These are phyloP conservation scores for Salix exigua DNA, from an alignment of 345 rosid species.

Conservation along the genomic window DNA sequence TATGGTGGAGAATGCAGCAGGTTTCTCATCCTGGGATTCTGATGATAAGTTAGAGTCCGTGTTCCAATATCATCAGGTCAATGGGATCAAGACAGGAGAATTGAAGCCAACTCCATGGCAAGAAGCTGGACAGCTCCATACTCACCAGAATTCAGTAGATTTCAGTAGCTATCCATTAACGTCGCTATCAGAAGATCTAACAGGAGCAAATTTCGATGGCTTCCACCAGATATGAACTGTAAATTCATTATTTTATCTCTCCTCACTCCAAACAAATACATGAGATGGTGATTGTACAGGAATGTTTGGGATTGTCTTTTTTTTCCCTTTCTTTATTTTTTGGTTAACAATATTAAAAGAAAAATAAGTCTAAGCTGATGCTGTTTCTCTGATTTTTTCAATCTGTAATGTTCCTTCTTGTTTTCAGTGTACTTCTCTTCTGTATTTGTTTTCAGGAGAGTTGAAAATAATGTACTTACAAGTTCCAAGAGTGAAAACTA, in stretches of 20 bases:
- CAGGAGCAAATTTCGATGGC: conserved; percentile 42
- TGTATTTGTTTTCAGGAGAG: conserved; percentile 23
- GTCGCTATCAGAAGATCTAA: conserved; percentile 53
- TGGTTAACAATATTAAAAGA: background rate
- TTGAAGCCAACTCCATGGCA: conserved; percentile 35
- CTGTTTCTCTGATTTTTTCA: background rate
- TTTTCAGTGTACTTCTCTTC: background rate
- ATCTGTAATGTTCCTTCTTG: background rate
- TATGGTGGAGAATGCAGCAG: conserved; percentile 29
- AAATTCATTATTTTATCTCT: conserved; percentile 22
- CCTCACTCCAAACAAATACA: conserved; percentile 7
- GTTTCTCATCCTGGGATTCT: conserved; percentile 32
- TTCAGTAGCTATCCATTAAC: conserved; percentile 50
- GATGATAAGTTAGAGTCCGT: conserved; percentile 28
- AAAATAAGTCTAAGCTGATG: conserved; percentile 6
- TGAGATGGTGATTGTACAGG: conserved; percentile 35
- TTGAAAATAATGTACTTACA: conserved; percentile 23
- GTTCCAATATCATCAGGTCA: conserved; percentile 41
- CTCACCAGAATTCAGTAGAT: conserved; percentile 32
- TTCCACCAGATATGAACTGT: conserved; percentile 48
- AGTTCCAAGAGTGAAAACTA: conserved; percentile 27
- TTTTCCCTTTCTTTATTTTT: background rate
- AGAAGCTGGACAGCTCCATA: conserved; percentile 24
- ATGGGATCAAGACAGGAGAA: conserved; percentile 36
- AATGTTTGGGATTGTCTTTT: conserved; percentile 19